These are phyloP conservation scores for Neurospora sp. DNA, from an alignment of 495 filamentous ascomycete genomes.

Conservation along the genomic window DNA sequence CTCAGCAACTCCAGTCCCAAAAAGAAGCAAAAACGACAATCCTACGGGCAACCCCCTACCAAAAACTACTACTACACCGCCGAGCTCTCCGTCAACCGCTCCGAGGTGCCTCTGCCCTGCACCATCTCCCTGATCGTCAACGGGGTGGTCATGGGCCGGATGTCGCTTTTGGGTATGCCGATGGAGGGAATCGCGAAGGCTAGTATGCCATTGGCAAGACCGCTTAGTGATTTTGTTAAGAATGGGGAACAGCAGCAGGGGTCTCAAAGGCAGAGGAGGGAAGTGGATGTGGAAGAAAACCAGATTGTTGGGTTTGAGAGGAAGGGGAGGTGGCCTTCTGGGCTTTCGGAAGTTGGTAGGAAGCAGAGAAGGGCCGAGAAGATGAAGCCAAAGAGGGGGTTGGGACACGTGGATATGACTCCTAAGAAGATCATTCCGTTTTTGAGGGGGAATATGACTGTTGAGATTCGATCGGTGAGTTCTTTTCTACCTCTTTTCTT, in stretches of 20 bases:
- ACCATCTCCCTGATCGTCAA: slow-evolving; percentile 20
- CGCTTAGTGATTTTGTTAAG: neutral
- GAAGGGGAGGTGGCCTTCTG: neutral
- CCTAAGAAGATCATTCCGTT: slow-evolving; percentile 4
- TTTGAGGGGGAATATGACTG: slow-evolving; percentile 8
- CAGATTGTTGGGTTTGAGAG: neutral
- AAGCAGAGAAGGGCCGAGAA: neutral
- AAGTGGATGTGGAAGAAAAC: neutral
- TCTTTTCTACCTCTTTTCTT: no score
- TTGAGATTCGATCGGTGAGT: slow-evolving; percentile 13
- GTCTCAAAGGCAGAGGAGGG: neutral
- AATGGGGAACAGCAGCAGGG: neutral
- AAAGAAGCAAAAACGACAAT: neutral
- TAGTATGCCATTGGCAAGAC: slow-evolving; percentile 5
- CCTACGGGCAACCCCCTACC: neutral
- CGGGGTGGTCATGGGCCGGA: slow-evolving; percentile 8
- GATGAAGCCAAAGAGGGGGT: neutral
- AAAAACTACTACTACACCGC: slow-evolving; percentile 20
- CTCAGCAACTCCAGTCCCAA: neutral
- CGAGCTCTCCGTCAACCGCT: slow-evolving; percentile 20
- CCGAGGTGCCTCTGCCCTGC: slow-evolving; percentile 20
- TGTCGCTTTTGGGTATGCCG: slow-evolving; percentile 14
- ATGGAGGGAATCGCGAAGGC: slow-evolving; percentile 4
- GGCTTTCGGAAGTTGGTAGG: neutral
- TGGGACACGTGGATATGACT: neutral